These are phyloP conservation scores for Scedosporium dehoogii DNA, from an alignment of 2,329 filamentous ascomycete species.

Conservation along the genomic window DNA sequence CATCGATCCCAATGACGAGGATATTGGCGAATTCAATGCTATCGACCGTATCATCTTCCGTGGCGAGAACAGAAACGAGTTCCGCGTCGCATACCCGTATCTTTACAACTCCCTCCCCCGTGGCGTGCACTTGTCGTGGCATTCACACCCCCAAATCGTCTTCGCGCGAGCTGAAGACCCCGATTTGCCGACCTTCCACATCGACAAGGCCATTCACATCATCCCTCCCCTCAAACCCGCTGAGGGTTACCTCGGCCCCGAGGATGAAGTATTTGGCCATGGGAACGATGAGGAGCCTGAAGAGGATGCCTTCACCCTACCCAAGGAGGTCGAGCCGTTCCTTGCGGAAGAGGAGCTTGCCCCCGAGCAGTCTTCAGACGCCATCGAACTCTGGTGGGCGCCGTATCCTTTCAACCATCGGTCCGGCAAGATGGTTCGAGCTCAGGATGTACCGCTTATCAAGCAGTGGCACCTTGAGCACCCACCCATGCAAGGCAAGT, in stretches of 20 bases:
- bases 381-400: constrained; percentile 96
- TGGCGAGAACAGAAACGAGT: constrained; percentile 88
- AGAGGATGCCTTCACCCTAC: constrained; percentile 78
- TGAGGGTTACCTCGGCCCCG: constrained; percentile 84
- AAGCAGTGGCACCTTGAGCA: constrained; percentile 99
- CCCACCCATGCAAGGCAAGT: constrained; percentile 48
- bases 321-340: constrained; percentile 74
- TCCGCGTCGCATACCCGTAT: constrained; percentile 86
- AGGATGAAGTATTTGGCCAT: constrained; percentile 83
- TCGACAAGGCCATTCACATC: constrained; percentile 94
- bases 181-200: constrained; percentile 90
- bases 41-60: constrained; percentile 99
- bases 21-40: constrained; percentile 98
- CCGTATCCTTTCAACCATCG: constrained; percentile 91
- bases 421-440: constrained; percentile 91
- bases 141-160: constrained; percentile 86
- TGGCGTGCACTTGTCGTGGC: constrained; percentile 88
- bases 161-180: constrained; percentile 83
- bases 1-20: constrained; percentile 95
- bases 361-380: constrained; percentile 79
- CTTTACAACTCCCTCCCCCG: constrained; percentile 93
- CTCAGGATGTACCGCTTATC: constrained; percentile 90
- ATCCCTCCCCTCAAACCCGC: constrained; percentile 94
- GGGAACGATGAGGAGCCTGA: constrained; percentile 65
- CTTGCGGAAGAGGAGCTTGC: constrained; percentile 81